Evolutionary conservation across 2,329 filamentous ascomycete species (phyloP).

Genomic region (Verticillium albo-atrum): DNA sequence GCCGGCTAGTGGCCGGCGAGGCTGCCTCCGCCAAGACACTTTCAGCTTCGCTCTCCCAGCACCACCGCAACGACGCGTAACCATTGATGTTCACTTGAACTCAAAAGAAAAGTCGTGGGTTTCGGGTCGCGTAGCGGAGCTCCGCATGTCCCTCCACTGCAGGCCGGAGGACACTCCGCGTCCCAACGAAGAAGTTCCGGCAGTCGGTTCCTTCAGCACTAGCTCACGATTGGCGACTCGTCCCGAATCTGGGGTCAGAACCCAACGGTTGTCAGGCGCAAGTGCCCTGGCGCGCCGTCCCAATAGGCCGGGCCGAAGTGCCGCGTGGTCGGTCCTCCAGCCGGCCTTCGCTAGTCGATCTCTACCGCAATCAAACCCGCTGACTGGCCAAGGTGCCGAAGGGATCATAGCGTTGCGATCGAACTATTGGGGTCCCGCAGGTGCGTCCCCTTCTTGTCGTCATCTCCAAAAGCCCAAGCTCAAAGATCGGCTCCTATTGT

Average conservation of each 20-base stretch:
- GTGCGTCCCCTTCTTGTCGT: not conserved
- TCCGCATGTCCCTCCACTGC: not conserved
- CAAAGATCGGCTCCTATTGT: not conserved
- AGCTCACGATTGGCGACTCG: not conserved
- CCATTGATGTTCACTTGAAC: not conserved
- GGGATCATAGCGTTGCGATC: not conserved
- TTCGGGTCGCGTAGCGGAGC: not conserved
- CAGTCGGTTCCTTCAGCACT: not conserved
- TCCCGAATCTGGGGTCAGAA: not conserved
- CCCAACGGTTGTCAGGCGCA: not conserved
- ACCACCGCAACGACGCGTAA: not conserved
- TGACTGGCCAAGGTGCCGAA: not conserved
- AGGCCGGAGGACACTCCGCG: not conserved
- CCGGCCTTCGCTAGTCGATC: not conserved
- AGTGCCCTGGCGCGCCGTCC: not conserved
- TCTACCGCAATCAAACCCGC: not conserved
- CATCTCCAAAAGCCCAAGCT: not conserved
- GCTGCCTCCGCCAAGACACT: not conserved
- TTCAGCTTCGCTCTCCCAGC: not conserved
- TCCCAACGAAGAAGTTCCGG: not conserved
- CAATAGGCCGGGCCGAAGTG: constrained; percentile 1
- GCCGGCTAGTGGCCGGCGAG: not conserved
- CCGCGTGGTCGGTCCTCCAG: not conserved
- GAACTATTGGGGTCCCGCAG: not conserved
- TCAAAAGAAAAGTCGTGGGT: not conserved